Percentiles rank a stretch among this genome's conserved stretches.
Evolutionary conservation across 345 rosid species (phyloP).

Genomic region (Eucalyptus grandis): DNA sequence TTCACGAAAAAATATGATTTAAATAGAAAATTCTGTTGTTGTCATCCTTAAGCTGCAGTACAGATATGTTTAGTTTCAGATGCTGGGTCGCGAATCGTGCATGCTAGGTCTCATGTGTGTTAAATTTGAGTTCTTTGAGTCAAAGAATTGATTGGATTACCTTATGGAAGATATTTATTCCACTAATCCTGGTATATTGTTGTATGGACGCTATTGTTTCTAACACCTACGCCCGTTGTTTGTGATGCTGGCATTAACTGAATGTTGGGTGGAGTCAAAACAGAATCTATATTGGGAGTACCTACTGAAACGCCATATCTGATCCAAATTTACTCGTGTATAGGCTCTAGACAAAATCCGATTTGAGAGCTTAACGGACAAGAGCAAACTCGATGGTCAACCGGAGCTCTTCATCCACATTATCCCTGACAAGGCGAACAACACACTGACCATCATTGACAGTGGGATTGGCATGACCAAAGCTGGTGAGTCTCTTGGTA

Average conservation of each 20-base stretch:
- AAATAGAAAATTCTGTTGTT: not conserved
- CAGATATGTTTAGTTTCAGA: not conserved
- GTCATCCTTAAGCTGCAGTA: not conserved
- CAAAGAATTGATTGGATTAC: not conserved
- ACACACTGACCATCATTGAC: conserved; percentile 52
- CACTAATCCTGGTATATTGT: not conserved
- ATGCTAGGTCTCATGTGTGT: not conserved
- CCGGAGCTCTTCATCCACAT: conserved; percentile 81
- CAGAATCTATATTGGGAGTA: not conserved
- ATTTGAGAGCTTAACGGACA: conserved; percentile 81
- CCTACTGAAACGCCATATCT: not conserved
- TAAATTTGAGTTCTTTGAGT: not conserved
- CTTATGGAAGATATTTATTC: not conserved
- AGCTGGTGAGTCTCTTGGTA: conserved; percentile 38
- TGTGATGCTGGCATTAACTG: not conserved
- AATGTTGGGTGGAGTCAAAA: not conserved
- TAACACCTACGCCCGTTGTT: not conserved
- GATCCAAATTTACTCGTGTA: not conserved
- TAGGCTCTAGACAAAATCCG: conserved; percentile 91
- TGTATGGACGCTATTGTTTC: not conserved
- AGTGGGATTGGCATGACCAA: conserved; percentile 90
- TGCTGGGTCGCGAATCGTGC: not conserved
- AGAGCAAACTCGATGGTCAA: conserved; percentile 79
- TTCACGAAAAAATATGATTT: not conserved
- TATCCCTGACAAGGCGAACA: conserved; percentile 69